Conservation (phyloP, 2,329 filamentous ascomycete species). For the Colletotrichum tamarilloi region DNA sequence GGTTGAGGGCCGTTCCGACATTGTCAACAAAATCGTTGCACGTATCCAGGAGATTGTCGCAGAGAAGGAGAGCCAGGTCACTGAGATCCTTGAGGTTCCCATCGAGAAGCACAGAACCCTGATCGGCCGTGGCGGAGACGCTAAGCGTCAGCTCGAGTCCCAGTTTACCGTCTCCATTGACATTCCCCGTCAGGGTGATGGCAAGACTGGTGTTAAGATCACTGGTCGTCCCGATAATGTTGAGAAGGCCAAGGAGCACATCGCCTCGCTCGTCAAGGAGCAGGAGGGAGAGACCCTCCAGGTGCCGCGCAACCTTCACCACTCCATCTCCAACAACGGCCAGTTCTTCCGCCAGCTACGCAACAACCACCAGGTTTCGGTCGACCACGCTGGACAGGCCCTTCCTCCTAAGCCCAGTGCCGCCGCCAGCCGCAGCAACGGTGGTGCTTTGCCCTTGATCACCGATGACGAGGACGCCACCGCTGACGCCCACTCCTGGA, state of each 20-base stretch:
- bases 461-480: slow-evolving; percentile 81
- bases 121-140: slow-evolving; percentile 92
- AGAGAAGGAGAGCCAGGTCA: slow-evolving; percentile 86
- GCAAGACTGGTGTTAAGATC: slow-evolving; percentile 87
- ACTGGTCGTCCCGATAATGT: slow-evolving; percentile 83
- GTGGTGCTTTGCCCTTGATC: slow-evolving; percentile 83
- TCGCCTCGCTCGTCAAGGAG: slow-evolving; percentile 81
- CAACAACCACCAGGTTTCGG: slow-evolving; percentile 86
- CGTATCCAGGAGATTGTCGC: slow-evolving; percentile 84
- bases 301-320: slow-evolving; percentile 85
- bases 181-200: slow-evolving; percentile 89
- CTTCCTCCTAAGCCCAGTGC: slow-evolving; percentile 75
- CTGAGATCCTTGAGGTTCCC: slow-evolving; percentile 82
- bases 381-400: slow-evolving; percentile 88
- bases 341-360: slow-evolving; percentile 92
- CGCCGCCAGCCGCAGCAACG: slow-evolving; percentile 62
- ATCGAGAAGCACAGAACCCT: slow-evolving; percentile 90
- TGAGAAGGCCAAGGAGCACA: slow-evolving; percentile 87
- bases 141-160: slow-evolving; percentile 84
- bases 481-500: slow-evolving; percentile 83
- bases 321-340: slow-evolving; percentile 86
- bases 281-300: slow-evolving; percentile 89
- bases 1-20: slow-evolving; percentile 83
- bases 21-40: slow-evolving; percentile 90
- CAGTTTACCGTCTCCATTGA: slow-evolving; percentile 90